phyloP scores from a whole-genome alignment of 2,329 filamentous ascomycete genomes.

The Hypocreales sp. region DNA sequence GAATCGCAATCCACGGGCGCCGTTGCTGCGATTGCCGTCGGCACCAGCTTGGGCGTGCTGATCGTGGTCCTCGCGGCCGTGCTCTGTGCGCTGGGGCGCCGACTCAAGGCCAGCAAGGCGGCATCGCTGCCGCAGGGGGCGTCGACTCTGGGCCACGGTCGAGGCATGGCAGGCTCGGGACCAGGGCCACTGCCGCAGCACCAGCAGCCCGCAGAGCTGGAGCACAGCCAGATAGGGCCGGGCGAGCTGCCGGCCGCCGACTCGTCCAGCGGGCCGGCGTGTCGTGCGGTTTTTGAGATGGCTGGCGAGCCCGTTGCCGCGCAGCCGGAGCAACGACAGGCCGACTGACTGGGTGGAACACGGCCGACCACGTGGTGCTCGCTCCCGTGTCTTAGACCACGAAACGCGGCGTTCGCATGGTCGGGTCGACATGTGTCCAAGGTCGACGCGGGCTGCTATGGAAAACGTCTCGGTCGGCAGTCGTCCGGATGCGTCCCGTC shows the following conservation, averaged over 20 bases:
- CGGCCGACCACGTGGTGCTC: no score
- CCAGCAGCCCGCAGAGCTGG: conserved; percentile 3
- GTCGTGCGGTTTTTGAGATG: conserved; percentile 1
- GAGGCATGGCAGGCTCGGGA: neutral
- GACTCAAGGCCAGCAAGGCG: neutral
- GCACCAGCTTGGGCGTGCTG: neutral
- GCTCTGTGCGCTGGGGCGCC: neutral
- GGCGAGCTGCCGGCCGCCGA: conserved; percentile 3
- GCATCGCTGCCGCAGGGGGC: no score
- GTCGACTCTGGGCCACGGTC: no score
- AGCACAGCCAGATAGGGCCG: conserved; percentile 3
- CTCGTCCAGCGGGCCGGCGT: neutral
- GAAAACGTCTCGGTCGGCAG: no score
- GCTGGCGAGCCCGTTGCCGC: no score
- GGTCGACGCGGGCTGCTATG: no score
- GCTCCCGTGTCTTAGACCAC: no score
- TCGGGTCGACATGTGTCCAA: no score
- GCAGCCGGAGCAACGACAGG: neutral
- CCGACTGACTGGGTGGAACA: no score
- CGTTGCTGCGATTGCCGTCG: neutral
- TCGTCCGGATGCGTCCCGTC: no score
- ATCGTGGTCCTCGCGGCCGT: neutral
- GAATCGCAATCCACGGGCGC: neutral
- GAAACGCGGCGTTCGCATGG: no score
- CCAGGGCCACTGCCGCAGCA: neutral